A percentile compares a stretch with the other conserved stretches of the same genome.
These are phyloP conservation scores for Niveomyces coronatus DNA, from an alignment of 2,329 filamentous ascomycete species.

Conservation along the genomic window DNA sequence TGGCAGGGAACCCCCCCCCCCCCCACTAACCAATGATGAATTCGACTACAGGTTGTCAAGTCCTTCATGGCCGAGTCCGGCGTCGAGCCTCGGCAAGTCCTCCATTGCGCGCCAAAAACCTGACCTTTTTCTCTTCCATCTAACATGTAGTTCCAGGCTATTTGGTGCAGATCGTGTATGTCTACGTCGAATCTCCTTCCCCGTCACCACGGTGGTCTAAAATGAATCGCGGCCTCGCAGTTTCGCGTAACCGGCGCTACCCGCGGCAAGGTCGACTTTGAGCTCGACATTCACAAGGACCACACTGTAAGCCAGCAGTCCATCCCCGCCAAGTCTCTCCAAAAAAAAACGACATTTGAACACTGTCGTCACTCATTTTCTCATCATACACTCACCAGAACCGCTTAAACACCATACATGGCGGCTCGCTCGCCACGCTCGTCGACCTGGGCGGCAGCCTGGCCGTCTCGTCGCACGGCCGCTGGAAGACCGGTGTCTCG, in stretches of 20 bases:
- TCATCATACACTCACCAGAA: too few relatives aligned
- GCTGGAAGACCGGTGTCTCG: slow-evolving; percentile 53
- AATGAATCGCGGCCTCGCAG: slow-evolving; percentile 35
- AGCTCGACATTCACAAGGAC: slow-evolving; percentile 62
- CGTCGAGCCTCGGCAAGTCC: slow-evolving; percentile 68
- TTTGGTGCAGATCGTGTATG: slow-evolving; percentile 11
- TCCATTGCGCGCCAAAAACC: slow-evolving; percentile 6
- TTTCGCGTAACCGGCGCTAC: slow-evolving; percentile 55
- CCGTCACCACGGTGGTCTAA: slow-evolving; percentile 9
- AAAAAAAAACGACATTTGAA: too few relatives aligned
- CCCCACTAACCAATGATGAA: slow-evolving; percentile 6
- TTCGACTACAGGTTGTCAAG: slow-evolving; percentile 58
- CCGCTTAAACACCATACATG: slow-evolving; percentile 64
- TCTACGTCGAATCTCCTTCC: too few relatives aligned
- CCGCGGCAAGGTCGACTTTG: slow-evolving; percentile 62
- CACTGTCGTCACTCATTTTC: too few relatives aligned
- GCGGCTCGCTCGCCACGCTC: slow-evolving; percentile 69
- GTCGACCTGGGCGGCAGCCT: slow-evolving; percentile 57
- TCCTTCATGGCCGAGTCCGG: slow-evolving; percentile 81
- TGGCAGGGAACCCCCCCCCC: too few relatives aligned
- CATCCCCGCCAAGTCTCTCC: too few relatives aligned
- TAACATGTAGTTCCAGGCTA: slow-evolving; percentile 9
- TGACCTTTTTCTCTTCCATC: background rate
- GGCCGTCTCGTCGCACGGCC: slow-evolving; percentile 53
- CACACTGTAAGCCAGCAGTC: slow-evolving; percentile 59